Percentiles rank a stretch among this genome's conserved stretches.
Evolutionary conservation across 768 basidiomycete species (phyloP).

Genomic region (Lactarius sp.): DNA sequence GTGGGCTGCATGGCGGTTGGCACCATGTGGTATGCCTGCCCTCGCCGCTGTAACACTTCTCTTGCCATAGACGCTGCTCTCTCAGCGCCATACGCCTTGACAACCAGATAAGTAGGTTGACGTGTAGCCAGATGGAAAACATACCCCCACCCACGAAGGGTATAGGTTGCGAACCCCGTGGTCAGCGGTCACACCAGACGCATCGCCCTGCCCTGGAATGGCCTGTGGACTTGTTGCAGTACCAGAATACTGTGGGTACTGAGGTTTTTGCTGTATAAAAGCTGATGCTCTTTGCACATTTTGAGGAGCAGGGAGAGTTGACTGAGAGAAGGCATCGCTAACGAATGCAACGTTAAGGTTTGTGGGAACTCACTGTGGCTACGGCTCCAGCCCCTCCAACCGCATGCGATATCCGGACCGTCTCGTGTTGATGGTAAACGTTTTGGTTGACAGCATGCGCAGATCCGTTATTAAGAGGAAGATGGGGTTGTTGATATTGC

Average conservation of each 20-base stretch:
- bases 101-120: background rate
- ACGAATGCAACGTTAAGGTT: background rate
- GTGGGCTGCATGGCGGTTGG: background rate
- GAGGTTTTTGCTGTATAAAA: background rate
- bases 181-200: background rate
- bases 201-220: background rate
- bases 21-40: background rate
- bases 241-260: background rate
- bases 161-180: background rate
- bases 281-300: background rate
- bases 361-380: conserved; percentile 6
- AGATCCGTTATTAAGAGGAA: background rate
- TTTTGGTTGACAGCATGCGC: background rate
- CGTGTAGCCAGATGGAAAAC: background rate
- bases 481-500: background rate
- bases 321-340: background rate
- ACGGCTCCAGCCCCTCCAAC: background rate
- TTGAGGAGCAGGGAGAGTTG: background rate
- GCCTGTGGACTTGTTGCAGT: background rate
- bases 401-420: background rate
- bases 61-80: conserved; percentile 1
- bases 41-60: background rate
- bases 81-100: conserved; percentile 2
- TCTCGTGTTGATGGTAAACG: background rate
- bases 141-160: conserved; percentile 8